A percentile compares a stretch with the other conserved stretches of the same genome.
Evolutionary conservation across 495 filamentous ascomycete species (phyloP).

Genomic region (Bathelium albidoporum): DNA sequence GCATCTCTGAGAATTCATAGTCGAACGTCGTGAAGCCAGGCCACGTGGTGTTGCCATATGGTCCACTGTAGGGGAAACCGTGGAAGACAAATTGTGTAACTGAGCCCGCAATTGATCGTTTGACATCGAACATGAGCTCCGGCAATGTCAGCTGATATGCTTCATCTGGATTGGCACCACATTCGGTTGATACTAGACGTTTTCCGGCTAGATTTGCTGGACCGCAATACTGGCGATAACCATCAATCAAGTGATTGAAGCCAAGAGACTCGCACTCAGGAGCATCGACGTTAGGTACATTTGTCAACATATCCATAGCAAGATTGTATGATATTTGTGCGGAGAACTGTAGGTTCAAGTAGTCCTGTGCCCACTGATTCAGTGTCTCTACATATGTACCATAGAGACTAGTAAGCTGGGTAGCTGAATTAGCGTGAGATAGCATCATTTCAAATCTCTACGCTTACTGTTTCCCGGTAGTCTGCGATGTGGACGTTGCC

Average conservation of each 20-base stretch:
- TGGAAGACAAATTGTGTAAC: constrained; percentile 40
- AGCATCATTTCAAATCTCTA: neutral
- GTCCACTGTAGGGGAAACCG: constrained; percentile 34
- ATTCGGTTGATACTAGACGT: constrained; percentile 20
- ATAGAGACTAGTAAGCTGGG: constrained; percentile 27
- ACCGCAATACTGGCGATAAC: constrained; percentile 39
- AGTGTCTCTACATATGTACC: constrained; percentile 28
- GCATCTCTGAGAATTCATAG: constrained; percentile 37
- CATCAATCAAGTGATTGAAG: constrained; percentile 36
- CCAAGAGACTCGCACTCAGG: constrained; percentile 41
- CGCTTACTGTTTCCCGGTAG: constrained; percentile 21
- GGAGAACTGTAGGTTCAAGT: constrained; percentile 27
- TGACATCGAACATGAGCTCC: constrained; percentile 15
- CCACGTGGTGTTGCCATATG: constrained; percentile 37
- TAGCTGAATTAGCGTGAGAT: neutral
- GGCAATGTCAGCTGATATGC: constrained; percentile 15
- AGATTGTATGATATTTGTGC: constrained; percentile 41
- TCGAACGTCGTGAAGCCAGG: constrained; percentile 39
- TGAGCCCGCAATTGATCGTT: constrained; percentile 32
- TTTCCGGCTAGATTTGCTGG: constrained; percentile 27
- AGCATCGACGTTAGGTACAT: constrained; percentile 34
- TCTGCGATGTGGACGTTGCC: constrained; percentile 21
- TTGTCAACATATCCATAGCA: constrained; percentile 34
- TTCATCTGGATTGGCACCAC: constrained; percentile 10
- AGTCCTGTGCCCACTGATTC: constrained; percentile 25